Evolutionary conservation across 129 eudicot genomes (phyloP), one percentile per base, ranked within the genome.

Genomic region (Flaveria brownii): DNA sequence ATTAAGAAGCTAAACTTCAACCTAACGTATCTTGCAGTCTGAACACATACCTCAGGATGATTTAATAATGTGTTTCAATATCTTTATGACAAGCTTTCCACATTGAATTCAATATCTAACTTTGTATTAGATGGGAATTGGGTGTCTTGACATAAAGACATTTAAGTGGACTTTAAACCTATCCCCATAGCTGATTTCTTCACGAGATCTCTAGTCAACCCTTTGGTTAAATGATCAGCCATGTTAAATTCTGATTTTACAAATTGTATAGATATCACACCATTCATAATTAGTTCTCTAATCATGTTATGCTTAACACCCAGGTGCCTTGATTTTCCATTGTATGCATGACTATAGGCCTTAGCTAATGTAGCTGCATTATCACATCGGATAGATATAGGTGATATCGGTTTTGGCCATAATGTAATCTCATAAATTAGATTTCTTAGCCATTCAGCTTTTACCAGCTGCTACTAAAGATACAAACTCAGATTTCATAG

Each of bases 21-120:
- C 67, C 67, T 61, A 13, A 5, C 4, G 0, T 25, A 61, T 61
- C 67, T 25, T 61, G 41, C 67, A 25, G 67, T 61, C 67, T 61
- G 67, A 61, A 61, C 67, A 61, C 42, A 25, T 61, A 25, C 67
- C 42, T 61, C 13, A 41, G n/a, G 67, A 61, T 61, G 67, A 61
- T n/a, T 20, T 1, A 7, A 4, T 20, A 7, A 61, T 57, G 67
- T 61, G 41, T 25, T 61, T 9, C 67, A 61, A 61, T 25, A 2
- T 61, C 41, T 12, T 61, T 1, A 25, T 25, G 15, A 47, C 67
- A 61, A 61, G 67, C 33, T 23, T 61, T 61, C 42, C 41, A 61
- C 67, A 61, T 61, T 61, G 42, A 61, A 61, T 61, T 61, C 39
- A 22, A 17, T 17, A 25, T 13, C 67, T 61, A 23, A 11, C 39